Evolutionary conservation across 345 rosid species (phyloP).

Genomic region (Melaleuca quinquenervia): DNA sequence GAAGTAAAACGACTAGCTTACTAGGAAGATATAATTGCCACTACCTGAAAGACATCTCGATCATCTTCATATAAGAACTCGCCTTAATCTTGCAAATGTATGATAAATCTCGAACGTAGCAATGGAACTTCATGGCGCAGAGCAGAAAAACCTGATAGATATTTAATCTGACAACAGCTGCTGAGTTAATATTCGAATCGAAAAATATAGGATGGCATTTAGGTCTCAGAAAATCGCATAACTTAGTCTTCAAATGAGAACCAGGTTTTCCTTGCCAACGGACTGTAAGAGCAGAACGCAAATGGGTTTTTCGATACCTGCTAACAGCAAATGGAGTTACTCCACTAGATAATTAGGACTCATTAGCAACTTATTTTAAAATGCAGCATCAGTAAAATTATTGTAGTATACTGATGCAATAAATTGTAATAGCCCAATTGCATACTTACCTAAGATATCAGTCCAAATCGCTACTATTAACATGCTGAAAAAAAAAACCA

Average conservation of each 20-base stretch:
- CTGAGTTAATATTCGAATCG: constrained; percentile 71
- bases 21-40: not conserved
- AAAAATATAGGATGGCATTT: constrained; percentile 75
- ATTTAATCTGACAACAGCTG: constrained; percentile 55
- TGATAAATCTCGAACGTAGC: constrained; percentile 44
- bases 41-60: constrained; percentile 52
- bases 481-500: not conserved
- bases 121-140: constrained; percentile 80
- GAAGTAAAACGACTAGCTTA: not conserved
- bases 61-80: constrained; percentile 17
- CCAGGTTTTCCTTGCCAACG: constrained; percentile 48
- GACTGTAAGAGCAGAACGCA: constrained; percentile 53
- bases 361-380: not conserved
- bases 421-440: not conserved
- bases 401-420: not conserved
- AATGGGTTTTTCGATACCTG: constrained; percentile 64
- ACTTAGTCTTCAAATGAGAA: constrained; percentile 23
- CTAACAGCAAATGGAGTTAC: not conserved
- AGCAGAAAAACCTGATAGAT: constrained; percentile 69
- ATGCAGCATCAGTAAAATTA: not conserved
- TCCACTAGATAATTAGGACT: not conserved
- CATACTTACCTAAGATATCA: not conserved
- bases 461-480: not conserved
- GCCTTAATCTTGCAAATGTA: constrained; percentile 36
- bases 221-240: constrained; percentile 49